Conservation (phyloP, 352 stramenopile genomes). For the Vaucheria bursata region DNA sequence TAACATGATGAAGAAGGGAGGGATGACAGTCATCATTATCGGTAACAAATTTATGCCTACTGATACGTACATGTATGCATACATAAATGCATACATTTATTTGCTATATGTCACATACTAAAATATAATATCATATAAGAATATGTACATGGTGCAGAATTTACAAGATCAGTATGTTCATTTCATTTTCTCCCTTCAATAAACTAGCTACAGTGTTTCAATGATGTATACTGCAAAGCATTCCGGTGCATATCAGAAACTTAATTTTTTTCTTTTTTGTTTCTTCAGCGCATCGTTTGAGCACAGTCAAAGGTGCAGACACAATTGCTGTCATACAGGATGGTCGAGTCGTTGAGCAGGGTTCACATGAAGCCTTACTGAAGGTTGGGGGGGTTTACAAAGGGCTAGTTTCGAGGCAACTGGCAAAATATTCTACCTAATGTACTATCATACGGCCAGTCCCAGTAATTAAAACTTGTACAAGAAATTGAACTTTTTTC, state of each 20-base stretch:
- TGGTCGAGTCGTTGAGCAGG: conserved; percentile 65
- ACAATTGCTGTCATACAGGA: conserved; percentile 66
- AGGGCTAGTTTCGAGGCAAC: conserved; percentile 29
- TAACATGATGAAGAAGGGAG: neutral
- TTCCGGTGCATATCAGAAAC: neutral
- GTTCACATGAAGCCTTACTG: conserved; percentile 72
- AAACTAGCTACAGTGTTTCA: too few relatives aligned
- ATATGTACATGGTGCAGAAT: neutral
- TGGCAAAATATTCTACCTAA: too few relatives aligned
- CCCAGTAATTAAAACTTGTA: too few relatives aligned
- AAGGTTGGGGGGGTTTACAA: conserved; percentile 41
- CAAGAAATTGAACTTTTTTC: too few relatives aligned
- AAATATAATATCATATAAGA: too few relatives aligned
- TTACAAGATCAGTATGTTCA: neutral
- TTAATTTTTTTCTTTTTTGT: too few relatives aligned
- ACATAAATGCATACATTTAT: too few relatives aligned
- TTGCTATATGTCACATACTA: too few relatives aligned
- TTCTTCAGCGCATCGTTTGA: conserved; percentile 68
- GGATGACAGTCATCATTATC: conserved; percentile 56
- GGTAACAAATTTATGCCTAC: conserved; percentile 73
- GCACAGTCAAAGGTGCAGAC: conserved; percentile 66
- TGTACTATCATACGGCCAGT: too few relatives aligned
- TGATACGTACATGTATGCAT: conserved; percentile 22
- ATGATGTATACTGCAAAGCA: neutral
- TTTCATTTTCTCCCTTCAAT: neutral